phyloP scores from a whole-genome alignment of 176 grass and related monocot genomes.

The Ensete glaucum region DNA sequence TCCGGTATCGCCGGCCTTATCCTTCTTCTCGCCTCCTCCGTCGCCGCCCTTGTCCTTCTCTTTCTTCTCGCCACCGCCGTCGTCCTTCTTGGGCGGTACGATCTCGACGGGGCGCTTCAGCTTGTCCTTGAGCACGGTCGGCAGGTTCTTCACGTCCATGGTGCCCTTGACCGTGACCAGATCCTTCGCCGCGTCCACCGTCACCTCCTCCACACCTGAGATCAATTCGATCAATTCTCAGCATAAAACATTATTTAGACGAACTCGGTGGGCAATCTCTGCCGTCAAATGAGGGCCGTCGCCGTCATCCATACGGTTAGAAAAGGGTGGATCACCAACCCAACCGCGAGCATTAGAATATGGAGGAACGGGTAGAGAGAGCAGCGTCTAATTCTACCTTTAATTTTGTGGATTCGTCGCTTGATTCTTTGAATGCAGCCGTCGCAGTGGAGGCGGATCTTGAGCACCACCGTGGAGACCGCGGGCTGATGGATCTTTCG shows the following conservation, averaged over 20 bases:
- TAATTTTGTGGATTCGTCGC: slow-evolving; percentile 34
- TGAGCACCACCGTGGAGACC: slow-evolving; percentile 45
- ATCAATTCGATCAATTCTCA: background rate
- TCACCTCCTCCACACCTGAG: slow-evolving; percentile 34
- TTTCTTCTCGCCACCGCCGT: background rate
- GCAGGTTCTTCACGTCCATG: slow-evolving; percentile 37
- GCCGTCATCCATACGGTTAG: too few relatives aligned
- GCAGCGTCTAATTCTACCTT: slow-evolving; percentile 27
- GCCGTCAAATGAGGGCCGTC: too few relatives aligned
- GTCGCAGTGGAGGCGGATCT: slow-evolving; percentile 48
- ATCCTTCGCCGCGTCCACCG: slow-evolving; percentile 25
- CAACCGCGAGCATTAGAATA: too few relatives aligned
- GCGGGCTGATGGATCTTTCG: slow-evolving; percentile 7
- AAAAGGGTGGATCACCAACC: too few relatives aligned
- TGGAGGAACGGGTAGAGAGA: background rate
- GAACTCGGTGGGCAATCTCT: background rate
- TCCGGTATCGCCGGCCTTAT: slow-evolving; percentile 1
- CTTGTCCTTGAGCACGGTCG: slow-evolving; percentile 24
- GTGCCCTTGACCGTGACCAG: slow-evolving; percentile 40
- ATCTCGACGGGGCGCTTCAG: slow-evolving; percentile 13
- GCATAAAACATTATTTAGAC: background rate
- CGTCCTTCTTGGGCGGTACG: too few relatives aligned
- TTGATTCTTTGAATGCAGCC: slow-evolving; percentile 43
- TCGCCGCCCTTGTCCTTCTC: slow-evolving; percentile 14
- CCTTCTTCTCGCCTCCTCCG: slow-evolving; percentile 15